Evolutionary conservation across 2,329 filamentous ascomycete genomes (phyloP), one percentile per base, ranked within the genome.

Genomic region (Tympanopsis confertula): DNA sequence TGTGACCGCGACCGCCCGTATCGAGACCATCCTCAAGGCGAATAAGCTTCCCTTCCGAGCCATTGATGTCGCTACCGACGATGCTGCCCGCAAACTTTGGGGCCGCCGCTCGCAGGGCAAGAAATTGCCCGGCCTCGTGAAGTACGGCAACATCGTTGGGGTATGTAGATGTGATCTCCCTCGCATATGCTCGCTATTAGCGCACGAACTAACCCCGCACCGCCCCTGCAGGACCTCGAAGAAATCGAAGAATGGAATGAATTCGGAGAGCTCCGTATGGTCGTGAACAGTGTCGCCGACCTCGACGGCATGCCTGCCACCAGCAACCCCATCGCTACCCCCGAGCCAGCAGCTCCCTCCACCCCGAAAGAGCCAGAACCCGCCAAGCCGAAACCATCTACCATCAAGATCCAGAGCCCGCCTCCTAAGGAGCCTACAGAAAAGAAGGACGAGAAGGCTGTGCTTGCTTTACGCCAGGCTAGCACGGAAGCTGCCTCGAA

Each of bases 241-340:
- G 64, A 82, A 51, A 62, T 82, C 37, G 78, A 82, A 58, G 77
- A 82, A 59, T 81, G 76, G 77, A 82, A 82, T 52, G 78, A 82
- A 50, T 81, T 76, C 50, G 78, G 75, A 43, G 77, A 82, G 56
- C 63, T 82, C 35, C 71, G 72, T 47, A 71, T 77, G 54, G 69
- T 71, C 29, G 62, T 82, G 35, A 44, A 45, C 1, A 35, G 45
- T 20, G 44, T 39, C n/a, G 39, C 39, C 3, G 30, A 10, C 7
- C 17, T 33, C 10, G 30, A 33, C 30, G 17, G 32, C 35, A 30
- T 33, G 28, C 19, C 38, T 29, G 5, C 35, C 32, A 10, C 20
- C 53, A n/a, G 47, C 51, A 18, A 45, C 49, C 30, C 22, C 24
- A 20, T 35, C 14, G 39, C 43, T 2, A 41, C 35, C 13, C 32